Evolutionary conservation across 2,329 filamentous ascomycete genomes (phyloP), one percentile per base, ranked within the genome.

Genomic region (Xylaria sp.): DNA sequence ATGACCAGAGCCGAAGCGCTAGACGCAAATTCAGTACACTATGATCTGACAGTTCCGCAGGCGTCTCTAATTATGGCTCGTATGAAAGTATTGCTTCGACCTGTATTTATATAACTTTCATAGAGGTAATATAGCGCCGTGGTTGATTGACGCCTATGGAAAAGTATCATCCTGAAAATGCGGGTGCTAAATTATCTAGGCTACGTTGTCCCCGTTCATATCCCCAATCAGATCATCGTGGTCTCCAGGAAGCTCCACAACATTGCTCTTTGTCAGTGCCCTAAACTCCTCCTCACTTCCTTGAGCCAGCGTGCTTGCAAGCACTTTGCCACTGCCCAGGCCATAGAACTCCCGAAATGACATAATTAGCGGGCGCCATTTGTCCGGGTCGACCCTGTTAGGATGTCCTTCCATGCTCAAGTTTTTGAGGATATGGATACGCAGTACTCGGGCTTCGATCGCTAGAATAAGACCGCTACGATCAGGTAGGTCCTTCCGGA

Each of bases 331-430:
- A 60, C 69, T 67, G n/a, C 64, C 72, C 67, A 81, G 72, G 0
- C 82, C 83, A 68, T 84, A 83, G 8, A 83, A 73, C 64, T 84
- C 77, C 71, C 82, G 81, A 66, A 84, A 84, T 56, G 72, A 78
- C 81, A 83, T 83, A 52, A 84, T 81, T 74, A 84, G 74, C 2
- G 83, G 82, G 61, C 76, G 75, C 82, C 82, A 84, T 55, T 75
- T 77, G 67, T 84, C 80, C 1, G 82, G 77, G 67, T 84, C 82
- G 60, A 84, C 75, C 3, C 81, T 75, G 67, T 84, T 83, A 28
- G 71, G 62, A 67, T 79, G 62, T 7, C 82, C 82, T 4, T 71
- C 72, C 78, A 82, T 75, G 15, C 78, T 73, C 51, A 84, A 63
- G 1, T 75, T 66, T 8, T 79, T 69, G 20, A 76, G 57, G 36